A percentile compares a stretch with the other conserved stretches of the same genome.
Evolutionary conservation across 169 alveolate species (phyloP).

Genomic region (Theileria annulata): DNA sequence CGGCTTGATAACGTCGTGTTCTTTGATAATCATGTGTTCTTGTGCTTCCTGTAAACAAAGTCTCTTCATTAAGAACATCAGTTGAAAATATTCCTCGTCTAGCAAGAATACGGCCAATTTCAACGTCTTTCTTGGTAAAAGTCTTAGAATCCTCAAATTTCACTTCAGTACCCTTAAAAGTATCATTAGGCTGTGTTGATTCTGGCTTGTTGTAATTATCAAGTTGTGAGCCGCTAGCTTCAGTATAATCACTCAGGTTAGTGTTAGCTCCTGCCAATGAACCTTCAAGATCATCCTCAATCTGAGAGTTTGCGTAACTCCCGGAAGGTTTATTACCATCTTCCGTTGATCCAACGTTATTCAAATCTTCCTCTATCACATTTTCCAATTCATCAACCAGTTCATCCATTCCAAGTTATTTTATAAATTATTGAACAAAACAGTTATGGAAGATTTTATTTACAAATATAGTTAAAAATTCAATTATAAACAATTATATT

Average conservation of each 20-base stretch:
- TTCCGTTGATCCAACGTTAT: not conserved
- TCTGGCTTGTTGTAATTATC: not conserved
- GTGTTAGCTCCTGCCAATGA: slow-evolving; percentile 17
- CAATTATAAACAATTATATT: not conserved
- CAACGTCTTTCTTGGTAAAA: slow-evolving; percentile 22
- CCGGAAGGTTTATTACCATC: not conserved
- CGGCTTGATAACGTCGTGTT: slow-evolving; percentile 36
- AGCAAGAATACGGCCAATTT: slow-evolving; percentile 55
- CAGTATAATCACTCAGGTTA: slow-evolving; percentile 23
- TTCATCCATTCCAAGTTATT: not conserved
- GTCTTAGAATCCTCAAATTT: not conserved
- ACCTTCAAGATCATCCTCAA: slow-evolving; percentile 17
- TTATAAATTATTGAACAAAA: not conserved
- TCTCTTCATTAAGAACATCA: slow-evolving; percentile 50
- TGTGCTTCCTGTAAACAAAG: slow-evolving; percentile 36
- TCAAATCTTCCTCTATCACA: slow-evolving; percentile 1
- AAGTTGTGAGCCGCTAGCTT: not conserved
- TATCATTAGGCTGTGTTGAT: not conserved
- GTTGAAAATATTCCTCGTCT: slow-evolving; percentile 60
- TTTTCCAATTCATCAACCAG: slow-evolving; percentile 9
- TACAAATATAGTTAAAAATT: not conserved
- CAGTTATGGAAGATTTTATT: not conserved
- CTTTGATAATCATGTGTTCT: slow-evolving; percentile 41
- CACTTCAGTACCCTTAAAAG: not conserved
- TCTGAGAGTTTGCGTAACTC: not conserved